Percentiles rank a stretch among this genome's conserved stretches.
Evolutionary conservation across 2,329 filamentous ascomycete species (phyloP).

Genomic region (Colletotrichum brevisporum): DNA sequence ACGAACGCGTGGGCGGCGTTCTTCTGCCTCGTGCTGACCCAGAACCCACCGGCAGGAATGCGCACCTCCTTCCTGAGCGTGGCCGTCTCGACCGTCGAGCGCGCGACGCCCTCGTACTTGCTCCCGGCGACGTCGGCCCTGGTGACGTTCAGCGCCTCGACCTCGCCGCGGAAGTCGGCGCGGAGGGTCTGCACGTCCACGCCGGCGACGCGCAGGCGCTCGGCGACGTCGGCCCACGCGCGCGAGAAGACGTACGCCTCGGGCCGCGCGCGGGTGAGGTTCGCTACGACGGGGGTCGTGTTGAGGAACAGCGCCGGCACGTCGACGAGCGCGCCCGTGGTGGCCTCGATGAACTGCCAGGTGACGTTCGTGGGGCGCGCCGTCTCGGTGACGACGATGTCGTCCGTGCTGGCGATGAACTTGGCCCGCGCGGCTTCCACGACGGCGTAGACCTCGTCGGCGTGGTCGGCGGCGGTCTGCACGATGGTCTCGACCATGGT

Average conservation of each 20-base stretch:
- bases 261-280: conserved; percentile 48
- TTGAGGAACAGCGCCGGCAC: conserved; percentile 48
- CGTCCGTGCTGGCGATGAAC: conserved; percentile 47
- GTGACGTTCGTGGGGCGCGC: conserved; percentile 41
- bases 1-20: conserved; percentile 49
- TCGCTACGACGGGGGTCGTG: conserved; percentile 46
- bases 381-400: conserved; percentile 49
- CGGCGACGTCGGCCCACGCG: conserved; percentile 47
- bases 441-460: conserved; percentile 45
- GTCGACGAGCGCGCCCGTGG: conserved; percentile 46
- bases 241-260: conserved; percentile 49
- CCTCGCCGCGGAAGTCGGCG: conserved; percentile 44
- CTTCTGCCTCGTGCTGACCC: conserved; percentile 50
- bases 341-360: conserved; percentile 47
- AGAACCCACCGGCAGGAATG: conserved; percentile 48
- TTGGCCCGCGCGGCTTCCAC: conserved; percentile 45
- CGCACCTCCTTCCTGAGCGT: conserved; percentile 40
- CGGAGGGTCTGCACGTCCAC: conserved; percentile 45
- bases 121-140: conserved; percentile 40
- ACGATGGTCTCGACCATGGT: conserved; percentile 47
- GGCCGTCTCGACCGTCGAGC: conserved; percentile 44
- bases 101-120: conserved; percentile 48
- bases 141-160: conserved; percentile 48
- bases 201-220: conserved; percentile 45
- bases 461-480: conserved; percentile 48